Conservation (phyloP, 1,284 basidiomycete genomes). For the Jaminaea rosea region DNA sequence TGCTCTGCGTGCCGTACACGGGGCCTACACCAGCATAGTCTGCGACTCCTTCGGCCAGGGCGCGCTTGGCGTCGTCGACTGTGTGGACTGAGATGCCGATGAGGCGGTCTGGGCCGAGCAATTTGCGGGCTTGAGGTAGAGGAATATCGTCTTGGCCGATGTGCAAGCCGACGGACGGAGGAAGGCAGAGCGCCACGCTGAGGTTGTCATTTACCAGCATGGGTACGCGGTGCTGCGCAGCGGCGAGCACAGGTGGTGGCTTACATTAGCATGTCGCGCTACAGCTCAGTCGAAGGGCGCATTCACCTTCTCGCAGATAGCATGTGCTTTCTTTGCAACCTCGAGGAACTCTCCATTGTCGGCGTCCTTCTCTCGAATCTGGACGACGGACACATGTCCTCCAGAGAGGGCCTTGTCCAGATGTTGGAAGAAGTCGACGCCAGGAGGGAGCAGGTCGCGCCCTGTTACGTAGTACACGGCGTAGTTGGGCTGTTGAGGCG, state of each 20-base stretch:
- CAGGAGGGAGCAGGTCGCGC: slow-evolving; percentile 66
- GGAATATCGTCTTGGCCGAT: slow-evolving; percentile 86
- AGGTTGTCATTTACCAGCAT: slow-evolving; percentile 66
- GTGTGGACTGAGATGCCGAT: slow-evolving; percentile 76
- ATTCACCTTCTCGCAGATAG: slow-evolving; percentile 60
- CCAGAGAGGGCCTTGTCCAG: slow-evolving; percentile 71
- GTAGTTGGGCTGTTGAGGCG: no score
- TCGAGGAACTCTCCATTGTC: slow-evolving; percentile 58
- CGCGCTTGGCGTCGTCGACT: slow-evolving; percentile 23
- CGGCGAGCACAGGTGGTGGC: background rate
- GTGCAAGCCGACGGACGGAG: slow-evolving; percentile 67
- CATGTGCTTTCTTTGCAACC: slow-evolving; percentile 64
- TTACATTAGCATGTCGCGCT: background rate
- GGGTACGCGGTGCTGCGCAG: slow-evolving; percentile 61
- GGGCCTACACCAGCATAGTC: slow-evolving; percentile 81
- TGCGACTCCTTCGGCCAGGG: slow-evolving; percentile 52
- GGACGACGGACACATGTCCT: slow-evolving; percentile 81
- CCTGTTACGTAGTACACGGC: slow-evolving; percentile 64
- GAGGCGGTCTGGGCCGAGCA: slow-evolving; percentile 61
- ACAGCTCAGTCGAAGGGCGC: no score
- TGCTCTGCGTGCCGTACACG: slow-evolving; percentile 46
- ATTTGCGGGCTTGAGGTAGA: slow-evolving; percentile 55
- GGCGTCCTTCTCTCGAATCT: slow-evolving; percentile 49
- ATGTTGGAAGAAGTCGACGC: slow-evolving; percentile 60
- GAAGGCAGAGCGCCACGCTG: slow-evolving; percentile 29